Conservation (phyloP, 257 asterid genomes). For the Apocynum venetum region DNA sequence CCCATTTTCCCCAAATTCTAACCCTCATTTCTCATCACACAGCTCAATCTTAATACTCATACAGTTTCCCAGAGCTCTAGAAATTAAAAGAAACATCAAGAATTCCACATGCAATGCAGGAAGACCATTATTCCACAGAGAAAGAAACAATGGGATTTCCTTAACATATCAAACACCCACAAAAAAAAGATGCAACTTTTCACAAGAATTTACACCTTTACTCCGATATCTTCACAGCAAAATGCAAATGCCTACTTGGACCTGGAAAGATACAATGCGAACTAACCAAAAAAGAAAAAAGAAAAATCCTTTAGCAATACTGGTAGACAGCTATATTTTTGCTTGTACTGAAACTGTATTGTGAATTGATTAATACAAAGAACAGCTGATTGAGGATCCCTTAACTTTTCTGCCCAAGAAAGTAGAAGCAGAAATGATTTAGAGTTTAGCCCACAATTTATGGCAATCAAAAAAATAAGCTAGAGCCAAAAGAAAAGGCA, state of each 20-base stretch:
- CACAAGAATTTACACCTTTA: neutral
- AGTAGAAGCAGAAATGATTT: constrained; percentile 58
- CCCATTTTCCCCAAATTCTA: constrained; percentile 73
- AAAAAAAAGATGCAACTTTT: constrained; percentile 17
- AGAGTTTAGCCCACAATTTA: constrained; percentile 40
- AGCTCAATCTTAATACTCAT: constrained; percentile 34
- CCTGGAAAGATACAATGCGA: neutral
- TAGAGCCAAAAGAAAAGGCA: constrained; percentile 16
- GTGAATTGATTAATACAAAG: constrained; percentile 20
- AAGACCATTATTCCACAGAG: neutral
- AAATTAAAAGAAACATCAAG: constrained; percentile 14
- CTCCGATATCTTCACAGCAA: neutral
- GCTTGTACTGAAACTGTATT: neutral
- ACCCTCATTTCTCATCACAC: constrained; percentile 65
- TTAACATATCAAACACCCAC: constrained; percentile 17
- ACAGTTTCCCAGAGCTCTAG: constrained; percentile 22
- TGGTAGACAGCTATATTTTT: neutral
- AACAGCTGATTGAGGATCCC: constrained; percentile 34
- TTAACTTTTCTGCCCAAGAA: constrained; percentile 50
- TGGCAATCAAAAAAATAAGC: constrained; percentile 54
- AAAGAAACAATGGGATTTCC: constrained; percentile 18
- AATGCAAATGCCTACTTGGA: neutral
- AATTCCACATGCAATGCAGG: constrained; percentile 20
- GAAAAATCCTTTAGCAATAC: neutral
- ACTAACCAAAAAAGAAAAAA: neutral